phyloP scores from a whole-genome alignment of 2,329 filamentous ascomycete genomes.

The Xylariaceae sp. region DNA sequence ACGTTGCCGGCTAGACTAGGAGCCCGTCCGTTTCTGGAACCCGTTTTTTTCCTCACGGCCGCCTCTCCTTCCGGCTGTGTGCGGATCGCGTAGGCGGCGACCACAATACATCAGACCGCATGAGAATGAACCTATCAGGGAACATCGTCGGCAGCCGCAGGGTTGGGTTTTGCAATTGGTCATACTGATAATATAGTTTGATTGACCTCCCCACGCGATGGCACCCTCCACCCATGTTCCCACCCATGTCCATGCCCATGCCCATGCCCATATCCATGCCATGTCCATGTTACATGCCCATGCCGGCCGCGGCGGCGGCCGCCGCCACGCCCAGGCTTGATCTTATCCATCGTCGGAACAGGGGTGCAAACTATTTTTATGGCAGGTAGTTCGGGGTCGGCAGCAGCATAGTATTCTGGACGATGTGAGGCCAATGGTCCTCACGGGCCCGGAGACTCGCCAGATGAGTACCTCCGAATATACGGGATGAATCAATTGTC shows the following conservation, averaged over 20 bases:
- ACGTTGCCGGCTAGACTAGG: not conserved
- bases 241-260: conserved; percentile 12
- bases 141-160: conserved; percentile 31
- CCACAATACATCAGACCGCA: conserved; percentile 25
- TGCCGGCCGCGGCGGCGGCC: conserved; percentile 6
- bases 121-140: conserved; percentile 29
- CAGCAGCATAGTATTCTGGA: conserved; percentile 3
- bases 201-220: conserved; percentile 7
- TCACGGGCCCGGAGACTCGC: not conserved
- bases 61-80: conserved; percentile 8
- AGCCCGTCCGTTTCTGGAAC: conserved; percentile 12
- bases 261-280: not conserved
- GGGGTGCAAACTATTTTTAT: conserved; percentile 5
- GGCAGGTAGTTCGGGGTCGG: conserved; percentile 8
- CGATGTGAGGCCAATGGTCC: not conserved
- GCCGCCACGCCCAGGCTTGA: conserved; percentile 18
- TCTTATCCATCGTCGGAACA: conserved; percentile 20
- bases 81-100: conserved; percentile 10
- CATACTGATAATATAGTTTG: conserved; percentile 29
- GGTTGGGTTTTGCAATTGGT: conserved; percentile 30
- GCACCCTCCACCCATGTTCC: conserved; percentile 10
- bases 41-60: conserved; percentile 10
- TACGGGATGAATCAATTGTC: not conserved
- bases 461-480: not conserved
- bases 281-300: not conserved